Percentiles rank a stretch among this genome's conserved stretches.
Conservation (phyloP, 2,329 filamentous ascomycete species). For the Rhinocladiella similis region DNA sequence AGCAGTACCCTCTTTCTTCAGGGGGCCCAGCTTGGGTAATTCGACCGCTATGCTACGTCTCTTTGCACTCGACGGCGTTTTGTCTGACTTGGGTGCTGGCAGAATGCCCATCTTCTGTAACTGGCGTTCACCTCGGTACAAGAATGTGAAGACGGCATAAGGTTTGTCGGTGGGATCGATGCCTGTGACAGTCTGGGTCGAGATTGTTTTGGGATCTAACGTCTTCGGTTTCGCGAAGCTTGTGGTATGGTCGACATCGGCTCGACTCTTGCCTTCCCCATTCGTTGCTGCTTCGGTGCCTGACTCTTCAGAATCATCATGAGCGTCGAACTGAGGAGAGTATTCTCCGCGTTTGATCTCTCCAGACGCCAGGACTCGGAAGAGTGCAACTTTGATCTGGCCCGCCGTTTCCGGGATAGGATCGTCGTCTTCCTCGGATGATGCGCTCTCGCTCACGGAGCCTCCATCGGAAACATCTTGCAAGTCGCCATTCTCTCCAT, state of each 20-base stretch:
- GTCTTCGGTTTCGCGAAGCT: conserved; percentile 97
- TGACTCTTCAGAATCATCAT: conserved; percentile 80
- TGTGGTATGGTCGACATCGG: conserved; percentile 92
- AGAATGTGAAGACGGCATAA: conserved; percentile 95
- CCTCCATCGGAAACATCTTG: conserved; percentile 70
- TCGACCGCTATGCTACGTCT: conserved; percentile 80
- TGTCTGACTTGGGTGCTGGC: conserved; percentile 63
- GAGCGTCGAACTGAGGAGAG: conserved; percentile 93
- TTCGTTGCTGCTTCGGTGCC: conserved; percentile 47
- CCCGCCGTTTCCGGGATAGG: conserved; percentile 87
- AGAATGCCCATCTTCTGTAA: conserved; percentile 94
- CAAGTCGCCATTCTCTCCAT: conserved; percentile 74
- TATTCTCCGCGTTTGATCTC: conserved; percentile 99
- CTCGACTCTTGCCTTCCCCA: conserved; percentile 65
- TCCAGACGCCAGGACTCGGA: conserved; percentile 89
- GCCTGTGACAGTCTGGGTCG: conserved; percentile 97
- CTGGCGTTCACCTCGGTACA: conserved; percentile 94
- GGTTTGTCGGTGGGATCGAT: conserved; percentile 91
- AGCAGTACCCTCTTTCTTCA: conserved; percentile 84
- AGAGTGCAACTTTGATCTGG: conserved; percentile 97
- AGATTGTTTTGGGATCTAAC: conserved; percentile 94
- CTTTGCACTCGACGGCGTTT: conserved; percentile 65
- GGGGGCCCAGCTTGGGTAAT: conserved; percentile 78
- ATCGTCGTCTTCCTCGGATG: conserved; percentile 75
- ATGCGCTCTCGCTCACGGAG: conserved; percentile 63